These are phyloP conservation scores for Botrytis pseudocinerea DNA, from an alignment of 2,329 filamentous ascomycete species.

Conservation along the genomic window DNA sequence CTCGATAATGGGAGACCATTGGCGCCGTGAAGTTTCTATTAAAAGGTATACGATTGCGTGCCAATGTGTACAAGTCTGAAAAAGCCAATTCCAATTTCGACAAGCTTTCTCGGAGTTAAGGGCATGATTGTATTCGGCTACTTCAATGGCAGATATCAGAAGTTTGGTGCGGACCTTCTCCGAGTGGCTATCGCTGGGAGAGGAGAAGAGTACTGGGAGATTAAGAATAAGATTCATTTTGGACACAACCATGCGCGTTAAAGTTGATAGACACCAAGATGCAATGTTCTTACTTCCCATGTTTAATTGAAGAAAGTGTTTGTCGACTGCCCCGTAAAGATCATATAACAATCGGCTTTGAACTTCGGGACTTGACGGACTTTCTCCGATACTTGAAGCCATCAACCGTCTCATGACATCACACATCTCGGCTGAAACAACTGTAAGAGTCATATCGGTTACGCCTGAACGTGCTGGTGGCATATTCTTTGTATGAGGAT, in stretches of 20 bases:
- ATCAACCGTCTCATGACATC: slow-evolving; percentile 35
- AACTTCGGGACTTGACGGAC: slow-evolving; percentile 43
- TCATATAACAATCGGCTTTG: slow-evolving; percentile 49
- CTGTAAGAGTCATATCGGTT: slow-evolving; percentile 29
- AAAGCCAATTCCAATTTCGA: slow-evolving; percentile 46
- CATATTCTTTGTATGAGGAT: slow-evolving; percentile 33
- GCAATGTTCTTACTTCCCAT: slow-evolving; percentile 39
- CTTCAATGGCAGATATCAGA: slow-evolving; percentile 53
- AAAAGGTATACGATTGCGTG: slow-evolving; percentile 44
- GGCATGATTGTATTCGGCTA: slow-evolving; percentile 56
- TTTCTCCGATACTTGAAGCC: slow-evolving; percentile 40
- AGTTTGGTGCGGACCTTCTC: slow-evolving; percentile 47
- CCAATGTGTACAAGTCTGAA: slow-evolving; percentile 46
- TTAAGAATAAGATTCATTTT: slow-evolving; percentile 58
- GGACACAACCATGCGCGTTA: slow-evolving; percentile 52
- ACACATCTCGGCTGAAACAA: slow-evolving; percentile 20
- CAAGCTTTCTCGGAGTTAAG: slow-evolving; percentile 52
- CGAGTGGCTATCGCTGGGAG: slow-evolving; percentile 43
- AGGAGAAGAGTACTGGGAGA: slow-evolving; percentile 51
- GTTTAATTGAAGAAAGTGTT: slow-evolving; percentile 47
- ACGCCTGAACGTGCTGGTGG: slow-evolving; percentile 19
- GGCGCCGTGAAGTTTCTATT: slow-evolving; percentile 41
- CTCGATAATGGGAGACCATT: slow-evolving; percentile 42
- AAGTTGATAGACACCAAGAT: slow-evolving; percentile 45
- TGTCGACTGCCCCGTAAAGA: slow-evolving; percentile 48